Evolutionary conservation across 2,329 filamentous ascomycete genomes (phyloP), one percentile per base, ranked within the genome.

Genomic region (Onygena corvina): DNA sequence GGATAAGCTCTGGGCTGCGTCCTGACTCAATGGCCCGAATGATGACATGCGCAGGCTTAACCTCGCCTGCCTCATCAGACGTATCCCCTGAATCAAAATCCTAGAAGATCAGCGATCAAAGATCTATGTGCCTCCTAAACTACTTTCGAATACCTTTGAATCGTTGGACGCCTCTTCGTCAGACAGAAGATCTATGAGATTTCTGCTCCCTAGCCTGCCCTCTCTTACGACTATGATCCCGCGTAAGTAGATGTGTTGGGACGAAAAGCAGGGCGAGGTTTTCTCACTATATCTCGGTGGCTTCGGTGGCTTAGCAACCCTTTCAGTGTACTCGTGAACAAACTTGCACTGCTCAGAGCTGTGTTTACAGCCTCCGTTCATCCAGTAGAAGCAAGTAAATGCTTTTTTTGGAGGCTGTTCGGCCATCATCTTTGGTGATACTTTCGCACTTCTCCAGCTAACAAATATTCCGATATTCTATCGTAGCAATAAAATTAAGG

Each of bases 361-460:
- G 31, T 56, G 56, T 34, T 51, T 58, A 53, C 62, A 65, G 30
- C 48, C 30, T 16, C 56, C 55, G 12, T 56, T 54, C 16, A 54
- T 54, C 61, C 61, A 65, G 52, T 55, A 64, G 50, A 56, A 60
- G 51, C 62, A 65, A 9, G 61, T 64, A 29, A 63, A 50, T 27
- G 58, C 56, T 54, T 62, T 63, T 31, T 52, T 54, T 30, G 42
- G 25, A 16, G 9, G 14, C 11, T 25, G 11, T 12, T 11, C 12
- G 23, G 16, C 30, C 30, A 46, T 16, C 25, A 33, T 46, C 20
- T 9, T 46, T n/a, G n/a, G n/a, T n/a, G n/a, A n/a, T n/a, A n/a
- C n/a, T n/a, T n/a, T n/a, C n/a, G n/a, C n/a, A n/a, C n/a, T n/a
- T n/a, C n/a, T n/a, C n/a, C n/a, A n/a, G n/a, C n/a, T n/a, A n/a